Conservation (phyloP, 2,329 filamentous ascomycete species). For the Ceratocystis cubensis region DNA sequence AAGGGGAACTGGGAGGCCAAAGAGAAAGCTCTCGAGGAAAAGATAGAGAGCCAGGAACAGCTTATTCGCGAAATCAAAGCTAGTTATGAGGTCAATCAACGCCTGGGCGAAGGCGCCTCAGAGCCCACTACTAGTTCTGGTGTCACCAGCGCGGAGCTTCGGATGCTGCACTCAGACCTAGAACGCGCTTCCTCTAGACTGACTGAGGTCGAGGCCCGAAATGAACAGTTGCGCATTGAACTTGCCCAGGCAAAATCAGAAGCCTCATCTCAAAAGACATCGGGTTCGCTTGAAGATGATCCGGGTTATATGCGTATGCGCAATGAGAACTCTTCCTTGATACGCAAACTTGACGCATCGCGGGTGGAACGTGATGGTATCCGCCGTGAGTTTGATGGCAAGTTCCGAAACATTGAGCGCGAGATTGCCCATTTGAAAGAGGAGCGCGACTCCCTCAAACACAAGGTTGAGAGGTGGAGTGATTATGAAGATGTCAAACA, state of each 20-base stretch:
- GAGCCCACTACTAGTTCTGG: constrained; percentile 48
- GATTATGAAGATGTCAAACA: constrained; percentile 96
- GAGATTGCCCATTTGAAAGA: constrained; percentile 61
- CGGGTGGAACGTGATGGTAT: constrained; percentile 74
- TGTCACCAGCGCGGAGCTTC: constrained; percentile 77
- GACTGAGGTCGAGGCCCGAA: constrained; percentile 83
- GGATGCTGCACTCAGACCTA: constrained; percentile 82
- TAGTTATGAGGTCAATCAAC: constrained; percentile 89
- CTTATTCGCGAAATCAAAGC: constrained; percentile 90
- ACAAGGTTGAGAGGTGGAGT: constrained; percentile 74
- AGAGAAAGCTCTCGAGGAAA: constrained; percentile 81
- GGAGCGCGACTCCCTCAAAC: constrained; percentile 67
- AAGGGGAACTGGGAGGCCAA: constrained; percentile 93
- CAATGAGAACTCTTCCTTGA: constrained; percentile 83
- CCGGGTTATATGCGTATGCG: constrained; percentile 76
- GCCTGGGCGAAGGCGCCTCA: constrained; percentile 55
- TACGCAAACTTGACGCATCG: constrained; percentile 74
- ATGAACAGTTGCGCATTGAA: constrained; percentile 83
- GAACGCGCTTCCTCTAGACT: constrained; percentile 78
- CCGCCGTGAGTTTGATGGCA: constrained; percentile 62
- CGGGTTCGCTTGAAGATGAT: constrained; percentile 67
- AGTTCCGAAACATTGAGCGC: constrained; percentile 65
- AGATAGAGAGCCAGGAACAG: constrained; percentile 85
- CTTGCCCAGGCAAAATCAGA: constrained; percentile 73
- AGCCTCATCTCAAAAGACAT: constrained; percentile 44